Base-by-base conservation (phyloP, 768 basidiomycete genomes). In the Phallus indusiatus region DNA sequence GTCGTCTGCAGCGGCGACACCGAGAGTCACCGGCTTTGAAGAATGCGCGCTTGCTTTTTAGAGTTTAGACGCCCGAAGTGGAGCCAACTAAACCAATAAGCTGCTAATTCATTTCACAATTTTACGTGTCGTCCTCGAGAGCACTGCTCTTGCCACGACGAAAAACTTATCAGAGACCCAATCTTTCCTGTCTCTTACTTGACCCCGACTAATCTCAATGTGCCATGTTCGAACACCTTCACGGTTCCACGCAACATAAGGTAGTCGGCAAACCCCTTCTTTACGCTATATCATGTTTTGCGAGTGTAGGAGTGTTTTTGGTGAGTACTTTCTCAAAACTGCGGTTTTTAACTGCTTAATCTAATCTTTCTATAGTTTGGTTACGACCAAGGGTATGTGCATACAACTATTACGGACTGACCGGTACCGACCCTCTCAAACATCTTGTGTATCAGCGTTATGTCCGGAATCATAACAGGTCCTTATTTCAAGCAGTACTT, bases 391-490 rank as follows among this genome's bases (percentile, higher is more conserved):
- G 89, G 89, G 89, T 89, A 66, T 54, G 71, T 64, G 10, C 47
- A 47, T 47, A 12, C 53, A 37, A 53, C 49, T 53, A 28, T 18
- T 50, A 12, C 24, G 56, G 16, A 28, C 28, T 61, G 60, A 51
- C 53, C 62, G 64, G 64, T 12, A 42, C 47, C 50, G 35, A 28
- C 47, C 49, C 20, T 34, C 50, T n/a, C 35, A 21, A 36, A 20
- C 10, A 21, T 51, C 50, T 42, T 42, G 12, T 42, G 42, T 14
- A 14, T 20, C 67, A 90, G 90, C 61, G 89, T 91, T 69, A 91
- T 91, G 86, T 87, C 85, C 63, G 93, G 93, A 28, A 84, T 96
- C 64, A 94, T 97, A 71, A 96, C 86, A 24, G 87, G 87, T 0
- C 86, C 86, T 20, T 80, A 90, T 70, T 91, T 92, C 72, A 81